Percentiles rank a stretch among this genome's conserved stretches.
These are phyloP conservation scores for Suillus cothurnatus DNA, from an alignment of 768 basidiomycete genomes.

Conservation along the genomic window DNA sequence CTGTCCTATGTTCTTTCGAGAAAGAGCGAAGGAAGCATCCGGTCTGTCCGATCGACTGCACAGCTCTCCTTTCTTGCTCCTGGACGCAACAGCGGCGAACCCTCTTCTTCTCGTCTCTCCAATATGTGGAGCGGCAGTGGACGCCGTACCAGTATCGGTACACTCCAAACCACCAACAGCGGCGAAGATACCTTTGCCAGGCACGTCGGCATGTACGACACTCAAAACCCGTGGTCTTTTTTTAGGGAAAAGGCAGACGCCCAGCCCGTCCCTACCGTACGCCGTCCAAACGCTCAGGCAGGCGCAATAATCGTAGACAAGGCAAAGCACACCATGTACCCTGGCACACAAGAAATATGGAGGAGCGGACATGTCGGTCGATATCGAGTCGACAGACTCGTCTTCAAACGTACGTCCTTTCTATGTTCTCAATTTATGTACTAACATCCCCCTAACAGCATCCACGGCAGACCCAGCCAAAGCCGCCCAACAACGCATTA, in stretches of 20 bases:
- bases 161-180: constrained; percentile 27
- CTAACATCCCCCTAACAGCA: constrained; percentile 27
- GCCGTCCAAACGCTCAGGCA: constrained; percentile 22
- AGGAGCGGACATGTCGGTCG: constrained; percentile 60
- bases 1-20: constrained; percentile 43
- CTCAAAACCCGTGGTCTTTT: constrained; percentile 59
- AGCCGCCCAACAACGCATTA: constrained; percentile 68
- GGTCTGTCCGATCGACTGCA: constrained; percentile 33
- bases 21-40: constrained; percentile 35
- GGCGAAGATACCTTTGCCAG: constrained; percentile 43
- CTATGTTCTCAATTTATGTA: neutral
- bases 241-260: constrained; percentile 51
- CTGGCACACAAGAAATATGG: constrained; percentile 62
- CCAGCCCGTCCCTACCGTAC: constrained; percentile 15
- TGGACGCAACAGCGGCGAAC: constrained; percentile 14
- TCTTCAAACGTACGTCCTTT: constrained; percentile 36
- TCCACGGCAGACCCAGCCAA: constrained; percentile 51
- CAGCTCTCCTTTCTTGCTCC: constrained; percentile 28
- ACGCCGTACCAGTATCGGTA: constrained; percentile 36
- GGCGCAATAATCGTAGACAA: constrained; percentile 18
- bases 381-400: constrained; percentile 58
- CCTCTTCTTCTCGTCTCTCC: constrained; percentile 5
- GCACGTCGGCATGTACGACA: constrained; percentile 45
- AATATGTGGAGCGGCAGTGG: constrained; percentile 5
- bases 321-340: constrained; percentile 19